Evolutionary conservation across 495 filamentous ascomycete genomes (phyloP), one percentile per base, ranked within the genome.

Genomic region (Neurospora hispaniola): DNA sequence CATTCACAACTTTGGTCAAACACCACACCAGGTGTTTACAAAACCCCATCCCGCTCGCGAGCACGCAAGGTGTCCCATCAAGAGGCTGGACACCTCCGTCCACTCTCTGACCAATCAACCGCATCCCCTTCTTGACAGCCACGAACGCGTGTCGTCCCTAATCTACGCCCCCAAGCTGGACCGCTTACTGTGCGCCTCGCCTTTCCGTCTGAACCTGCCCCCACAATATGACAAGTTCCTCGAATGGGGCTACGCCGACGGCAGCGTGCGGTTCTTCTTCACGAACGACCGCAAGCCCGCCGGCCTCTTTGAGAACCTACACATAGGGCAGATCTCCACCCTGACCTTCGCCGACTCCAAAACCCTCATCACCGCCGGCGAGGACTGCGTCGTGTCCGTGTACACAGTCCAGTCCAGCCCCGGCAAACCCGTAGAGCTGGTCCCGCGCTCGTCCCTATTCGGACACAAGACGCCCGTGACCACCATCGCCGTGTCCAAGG

Each of bases 1-100:
- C 77, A 97, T 99, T 73, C 94, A 99, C 81, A 98, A 98, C 78
- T 99, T 99, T 81, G 96, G 96, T 2, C 96, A 99, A 79, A 99
- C 96, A 14, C 96, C 96, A 3, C 89, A 95, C 80, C 96, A 99
- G 80, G 90, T 98, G 23, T 99, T 98, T 80, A 89, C 89, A 40
- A 89, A 90, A 73, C 85, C 90, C 18, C 96, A 99, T 81, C 88
- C 90, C 9, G 79, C 86, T 42, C 87, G 91, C 46, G 94, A 98
- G 75, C 86, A 90, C 54, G 81, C 85, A 38, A 82, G 88, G n/a
- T 86, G 82, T 70, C 88, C 87, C 43, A 81, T 86, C 35, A 89
- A 85, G 71, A 85, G 93, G 68, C 83, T 99, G 6, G 96, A 98
- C 82, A 91, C 89, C 35, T 88, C 90, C 5, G 90, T 93, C 2